phyloP scores from a whole-genome alignment of 2,329 filamentous ascomycete species.

The Sporothrix mexicana region DNA sequence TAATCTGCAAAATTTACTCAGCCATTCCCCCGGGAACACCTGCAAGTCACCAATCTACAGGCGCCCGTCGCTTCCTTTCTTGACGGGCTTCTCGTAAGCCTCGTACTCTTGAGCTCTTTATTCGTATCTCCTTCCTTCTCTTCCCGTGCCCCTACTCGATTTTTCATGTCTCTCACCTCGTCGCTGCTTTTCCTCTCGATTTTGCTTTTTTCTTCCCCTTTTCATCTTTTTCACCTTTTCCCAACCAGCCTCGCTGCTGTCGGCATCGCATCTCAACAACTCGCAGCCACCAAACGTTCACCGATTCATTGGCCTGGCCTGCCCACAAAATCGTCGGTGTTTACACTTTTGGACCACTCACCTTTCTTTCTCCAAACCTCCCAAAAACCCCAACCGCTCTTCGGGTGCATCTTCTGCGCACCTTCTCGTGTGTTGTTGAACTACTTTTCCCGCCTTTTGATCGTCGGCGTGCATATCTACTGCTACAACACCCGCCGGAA shows the following conservation, averaged over 20 bases:
- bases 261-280: conserved; percentile 18
- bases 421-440: background rate
- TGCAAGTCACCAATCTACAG: conserved; percentile 26
- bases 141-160: background rate
- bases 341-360: conserved; percentile 2
- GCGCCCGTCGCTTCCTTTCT: conserved; percentile 5
- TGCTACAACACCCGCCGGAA: conserved; percentile 22
- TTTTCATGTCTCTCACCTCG: conserved; percentile 1
- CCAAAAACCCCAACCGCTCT: conserved; percentile 16
- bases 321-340: conserved; percentile 6
- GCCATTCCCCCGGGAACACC: conserved; percentile 30
- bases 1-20: conserved; percentile 25
- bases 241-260: background rate
- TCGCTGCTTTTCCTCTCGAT: background rate
- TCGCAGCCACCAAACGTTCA: background rate
- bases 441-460: conserved; percentile 1
- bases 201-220: background rate
- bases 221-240: background rate
- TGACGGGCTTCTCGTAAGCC: conserved; percentile 26
- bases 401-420: conserved; percentile 14
- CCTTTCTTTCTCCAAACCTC: conserved; percentile 17
- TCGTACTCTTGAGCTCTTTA: conserved; percentile 8
- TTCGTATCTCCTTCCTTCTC: conserved; percentile 19
- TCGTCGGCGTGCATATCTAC: conserved; percentile 28
- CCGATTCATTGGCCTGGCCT: background rate